Evolutionary conservation across 768 basidiomycete genomes (phyloP), one percentile per base, ranked within the genome.

Genomic region (Suillus plorans): DNA sequence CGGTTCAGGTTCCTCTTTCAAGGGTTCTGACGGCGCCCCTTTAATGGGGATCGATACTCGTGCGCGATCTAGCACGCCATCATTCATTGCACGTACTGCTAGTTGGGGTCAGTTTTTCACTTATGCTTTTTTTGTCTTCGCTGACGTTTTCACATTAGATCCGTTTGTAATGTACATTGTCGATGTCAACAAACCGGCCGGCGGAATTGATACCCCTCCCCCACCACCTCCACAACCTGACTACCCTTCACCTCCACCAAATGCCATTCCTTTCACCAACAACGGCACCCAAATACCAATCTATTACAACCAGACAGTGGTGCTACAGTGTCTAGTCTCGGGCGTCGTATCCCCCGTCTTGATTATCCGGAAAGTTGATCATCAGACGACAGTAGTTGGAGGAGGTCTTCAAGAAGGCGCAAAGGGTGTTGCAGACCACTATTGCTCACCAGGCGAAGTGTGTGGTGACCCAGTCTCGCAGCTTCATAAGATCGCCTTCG

Each of bases 161-260:
- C 91, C 95, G 0, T 98, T 97, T 78, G 88, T 98, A 71, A 93
- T 98, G 85, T 99, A 97, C 81, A 95, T 97, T 67, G 95, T 97
- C 67, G 95, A 98, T 76, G 92, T 95, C 67, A 89, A 87, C 79
- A 91, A 90, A 72, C 91, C 94, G 22, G 83, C 86, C 22, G 89
- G 89, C 36, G 88, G 89, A 16, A 87, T 91, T 60, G 91, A 92
- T 70, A 83, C 88, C 39, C 88, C 91, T 7, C 89, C 90, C 5
- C 90, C 91, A 0, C 91, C 92, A 18, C 90, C 92, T 4, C 91
- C 89, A 1, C 91, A 94, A 62, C 87, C 90, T 0, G 95, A 94
- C 68, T 98, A 94, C 75, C 97, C 97, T 7, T 90, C 91, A 0
- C 92, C 93, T 39, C 94, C 96, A 31, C 91, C 94, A 14, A 95